phyloP scores from a whole-genome alignment of 805 yeast species.

The Candida glaebosa region DNA sequence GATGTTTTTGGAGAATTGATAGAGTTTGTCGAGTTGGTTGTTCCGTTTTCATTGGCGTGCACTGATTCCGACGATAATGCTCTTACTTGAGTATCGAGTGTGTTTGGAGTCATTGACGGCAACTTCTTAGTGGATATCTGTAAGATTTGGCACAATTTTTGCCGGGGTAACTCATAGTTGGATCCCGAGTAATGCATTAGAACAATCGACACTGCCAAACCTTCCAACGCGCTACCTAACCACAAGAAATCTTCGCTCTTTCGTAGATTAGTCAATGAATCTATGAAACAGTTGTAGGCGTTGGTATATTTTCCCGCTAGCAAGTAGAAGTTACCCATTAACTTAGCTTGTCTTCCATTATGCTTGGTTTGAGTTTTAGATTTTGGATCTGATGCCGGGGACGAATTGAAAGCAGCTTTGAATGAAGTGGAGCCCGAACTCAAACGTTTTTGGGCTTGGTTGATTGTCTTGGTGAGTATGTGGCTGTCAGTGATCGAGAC shows the following conservation, averaged over 20 bases:
- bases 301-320: slow-evolving; percentile 75
- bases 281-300: slow-evolving; percentile 72
- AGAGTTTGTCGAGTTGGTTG: not conserved
- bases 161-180: slow-evolving; percentile 46
- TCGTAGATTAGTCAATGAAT: slow-evolving; percentile 58
- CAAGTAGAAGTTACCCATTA: slow-evolving; percentile 71
- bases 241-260: slow-evolving; percentile 74
- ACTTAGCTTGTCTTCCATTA: slow-evolving; percentile 71
- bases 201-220: slow-evolving; percentile 63
- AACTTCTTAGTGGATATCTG: slow-evolving; percentile 18
- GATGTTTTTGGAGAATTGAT: slow-evolving; percentile 3
- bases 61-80: slow-evolving; percentile 3
- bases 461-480: slow-evolving; percentile 37
- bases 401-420: slow-evolving; percentile 24
- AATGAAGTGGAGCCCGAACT: slow-evolving; percentile 39
- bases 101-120: not conserved
- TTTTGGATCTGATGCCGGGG: slow-evolving; percentile 20
- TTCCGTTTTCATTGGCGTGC: slow-evolving; percentile 1
- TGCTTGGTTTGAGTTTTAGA: slow-evolving; percentile 42
- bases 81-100: not conserved
- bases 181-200: slow-evolving; percentile 55
- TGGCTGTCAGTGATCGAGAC: slow-evolving; percentile 56
- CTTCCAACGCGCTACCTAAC: slow-evolving; percentile 87
- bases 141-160: slow-evolving; percentile 29
- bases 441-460: slow-evolving; percentile 39